phyloP scores from a whole-genome alignment of 306 rosid species.

The Sicyos baderoa region DNA sequence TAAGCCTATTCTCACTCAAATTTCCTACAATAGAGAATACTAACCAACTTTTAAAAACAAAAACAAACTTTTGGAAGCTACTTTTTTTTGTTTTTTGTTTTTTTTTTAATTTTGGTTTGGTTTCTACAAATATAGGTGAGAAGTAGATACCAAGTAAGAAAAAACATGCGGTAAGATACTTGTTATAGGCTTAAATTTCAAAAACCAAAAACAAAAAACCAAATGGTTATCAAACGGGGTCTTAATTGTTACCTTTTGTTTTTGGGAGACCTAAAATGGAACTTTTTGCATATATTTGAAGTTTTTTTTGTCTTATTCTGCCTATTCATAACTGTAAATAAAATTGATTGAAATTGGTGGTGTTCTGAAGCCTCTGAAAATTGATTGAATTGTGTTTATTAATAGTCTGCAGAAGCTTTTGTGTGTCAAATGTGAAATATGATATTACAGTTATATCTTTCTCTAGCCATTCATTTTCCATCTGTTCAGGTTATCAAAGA shows the following conservation, averaged over 20 bases:
- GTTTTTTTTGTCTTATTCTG: neutral
- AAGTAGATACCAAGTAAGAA: no score
- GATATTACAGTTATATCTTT: neutral
- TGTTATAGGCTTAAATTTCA: no score
- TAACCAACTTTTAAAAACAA: no score
- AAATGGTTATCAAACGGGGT: no score
- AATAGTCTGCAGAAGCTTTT: neutral
- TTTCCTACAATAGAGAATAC: no score
- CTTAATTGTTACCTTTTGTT: conserved; percentile 17
- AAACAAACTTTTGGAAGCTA: no score
- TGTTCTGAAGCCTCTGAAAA: neutral
- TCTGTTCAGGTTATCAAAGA: conserved; percentile 74
- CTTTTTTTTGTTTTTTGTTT: no score
- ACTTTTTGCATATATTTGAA: neutral
- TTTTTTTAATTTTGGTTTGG: no score
- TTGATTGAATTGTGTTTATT: neutral
- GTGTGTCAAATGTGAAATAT: neutral
- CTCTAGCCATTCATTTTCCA: conserved; percentile 17
- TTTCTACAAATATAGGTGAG: no score
- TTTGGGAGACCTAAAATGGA: conserved; percentile 19
- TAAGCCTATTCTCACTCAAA: no score
- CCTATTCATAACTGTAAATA: conserved; percentile 7
- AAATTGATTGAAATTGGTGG: conserved; percentile 2
- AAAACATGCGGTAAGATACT: no score
- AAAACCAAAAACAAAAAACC: no score